A percentile compares a stretch with the other conserved stretches of the same genome.
Conservation (phyloP, 345 rosid species). For the Mallotus nudiflorus region DNA sequence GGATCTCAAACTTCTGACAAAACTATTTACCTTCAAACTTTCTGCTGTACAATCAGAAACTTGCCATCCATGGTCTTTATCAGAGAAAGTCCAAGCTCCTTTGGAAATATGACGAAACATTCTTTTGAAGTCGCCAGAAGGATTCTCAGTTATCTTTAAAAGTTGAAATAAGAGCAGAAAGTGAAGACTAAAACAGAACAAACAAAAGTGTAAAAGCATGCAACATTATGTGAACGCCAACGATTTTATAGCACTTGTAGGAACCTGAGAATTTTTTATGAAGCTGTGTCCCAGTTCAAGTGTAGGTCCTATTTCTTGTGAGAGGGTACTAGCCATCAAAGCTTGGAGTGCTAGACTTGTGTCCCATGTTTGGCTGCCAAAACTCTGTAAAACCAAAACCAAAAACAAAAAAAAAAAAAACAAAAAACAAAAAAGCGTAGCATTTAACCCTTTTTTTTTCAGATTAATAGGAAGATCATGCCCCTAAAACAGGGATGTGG, state of each 20-base stretch:
- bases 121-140: neutral
- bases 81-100: neutral
- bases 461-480: no score
- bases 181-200: neutral
- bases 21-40: neutral
- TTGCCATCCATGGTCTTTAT: constrained; percentile 6
- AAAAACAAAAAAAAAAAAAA: no score
- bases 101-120: constrained; percentile 4
- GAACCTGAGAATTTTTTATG: constrained; percentile 50
- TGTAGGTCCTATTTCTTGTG: constrained; percentile 32
- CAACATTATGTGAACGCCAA: neutral
- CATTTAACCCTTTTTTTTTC: no score
- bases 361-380: constrained; percentile 66
- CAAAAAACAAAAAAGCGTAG: no score
- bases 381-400: constrained; percentile 26
- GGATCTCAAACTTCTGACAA: neutral
- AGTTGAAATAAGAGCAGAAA: neutral
- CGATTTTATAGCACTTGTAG: no score
- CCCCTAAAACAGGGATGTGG: no score
- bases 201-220: neutral
- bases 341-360: constrained; percentile 44
- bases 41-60: neutral
- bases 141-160: neutral
- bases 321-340: constrained; percentile 38
- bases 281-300: constrained; percentile 40